A percentile compares a stretch with the other conserved stretches of the same genome.
phyloP scores from a whole-genome alignment of 2,329 filamentous ascomycete species.

The Aspergillus proliferans region DNA sequence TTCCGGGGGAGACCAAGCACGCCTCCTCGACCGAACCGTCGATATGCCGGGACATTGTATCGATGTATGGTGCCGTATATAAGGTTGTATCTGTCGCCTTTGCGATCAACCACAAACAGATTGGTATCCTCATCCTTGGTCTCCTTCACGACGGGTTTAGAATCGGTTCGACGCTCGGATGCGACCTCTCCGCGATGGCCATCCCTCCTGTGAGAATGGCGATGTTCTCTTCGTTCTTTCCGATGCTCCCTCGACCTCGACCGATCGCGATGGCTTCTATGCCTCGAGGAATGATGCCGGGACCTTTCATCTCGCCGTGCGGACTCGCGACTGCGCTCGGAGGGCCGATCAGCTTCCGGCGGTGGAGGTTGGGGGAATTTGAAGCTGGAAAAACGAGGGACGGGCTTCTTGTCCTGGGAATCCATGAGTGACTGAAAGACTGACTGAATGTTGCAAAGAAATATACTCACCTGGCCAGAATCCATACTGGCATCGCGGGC shows the following conservation, averaged over 20 bases:
- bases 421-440: constrained; percentile 2
- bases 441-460: not conserved
- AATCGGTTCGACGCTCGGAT: constrained; percentile 2
- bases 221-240: constrained; percentile 10
- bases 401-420: constrained; percentile 31
- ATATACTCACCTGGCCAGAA: constrained; percentile 28
- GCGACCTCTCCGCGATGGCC: constrained; percentile 5
- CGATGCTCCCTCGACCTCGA: constrained; percentile 17
- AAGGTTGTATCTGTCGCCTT: constrained; percentile 69
- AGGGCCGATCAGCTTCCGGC: constrained; percentile 15
- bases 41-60: constrained; percentile 65
- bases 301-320: constrained; percentile 16
- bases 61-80: constrained; percentile 68
- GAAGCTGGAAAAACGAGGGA: constrained; percentile 73
- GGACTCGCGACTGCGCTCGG: constrained; percentile 14
- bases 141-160: constrained; percentile 10
- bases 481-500: constrained; percentile 28
- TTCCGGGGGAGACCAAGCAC: constrained; percentile 60
- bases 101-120: constrained; percentile 61
- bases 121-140: constrained; percentile 13
- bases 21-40: constrained; percentile 60
- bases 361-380: constrained; percentile 43
- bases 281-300: constrained; percentile 16
- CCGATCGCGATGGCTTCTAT: constrained; percentile 18
- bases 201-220: constrained; percentile 7